These are phyloP conservation scores for Nicotiana benthamiana DNA, from an alignment of 257 asterid species.

Conservation along the genomic window DNA sequence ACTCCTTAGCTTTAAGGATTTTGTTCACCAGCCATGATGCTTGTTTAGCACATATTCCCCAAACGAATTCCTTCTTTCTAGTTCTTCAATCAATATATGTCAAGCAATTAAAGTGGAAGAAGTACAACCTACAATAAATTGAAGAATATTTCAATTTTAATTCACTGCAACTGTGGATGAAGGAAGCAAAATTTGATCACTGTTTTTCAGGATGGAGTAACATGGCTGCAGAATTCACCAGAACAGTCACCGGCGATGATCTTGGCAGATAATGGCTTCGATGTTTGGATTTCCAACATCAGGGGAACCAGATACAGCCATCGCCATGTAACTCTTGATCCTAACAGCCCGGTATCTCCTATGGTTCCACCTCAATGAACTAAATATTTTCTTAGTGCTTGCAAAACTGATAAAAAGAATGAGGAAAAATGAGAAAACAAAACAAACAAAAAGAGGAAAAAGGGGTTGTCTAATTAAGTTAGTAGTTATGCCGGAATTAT, in stretches of 20 bases:
- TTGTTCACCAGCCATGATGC: too few species aligned
- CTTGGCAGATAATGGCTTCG: conserved; percentile 28
- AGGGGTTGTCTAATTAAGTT: too few species aligned
- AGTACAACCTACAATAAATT: not conserved
- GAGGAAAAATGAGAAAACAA: not conserved
- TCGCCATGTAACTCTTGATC: conserved; percentile 18
- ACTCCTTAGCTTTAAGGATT: too few species aligned
- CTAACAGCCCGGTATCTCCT: conserved; percentile 9
- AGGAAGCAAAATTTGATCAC: not conserved
- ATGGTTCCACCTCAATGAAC: not conserved
- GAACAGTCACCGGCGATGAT: conserved; percentile 19
- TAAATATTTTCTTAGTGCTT: not conserved
- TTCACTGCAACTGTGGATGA: not conserved
- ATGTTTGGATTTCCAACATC: conserved; percentile 31
- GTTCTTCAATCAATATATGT: not conserved
- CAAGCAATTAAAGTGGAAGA: not conserved
- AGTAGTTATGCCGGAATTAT: too few species aligned
- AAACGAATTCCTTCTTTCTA: not conserved
- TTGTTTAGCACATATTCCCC: too few species aligned
- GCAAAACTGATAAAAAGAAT: not conserved
- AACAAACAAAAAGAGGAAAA: not conserved
- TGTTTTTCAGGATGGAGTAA: conserved; percentile 21
- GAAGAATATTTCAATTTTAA: not conserved
- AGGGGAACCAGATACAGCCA: conserved; percentile 25
- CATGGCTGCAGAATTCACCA: conserved; percentile 26